These are phyloP conservation scores for Venturia pyrina DNA, from an alignment of 2,329 filamentous ascomycete species.

Conservation along the genomic window DNA sequence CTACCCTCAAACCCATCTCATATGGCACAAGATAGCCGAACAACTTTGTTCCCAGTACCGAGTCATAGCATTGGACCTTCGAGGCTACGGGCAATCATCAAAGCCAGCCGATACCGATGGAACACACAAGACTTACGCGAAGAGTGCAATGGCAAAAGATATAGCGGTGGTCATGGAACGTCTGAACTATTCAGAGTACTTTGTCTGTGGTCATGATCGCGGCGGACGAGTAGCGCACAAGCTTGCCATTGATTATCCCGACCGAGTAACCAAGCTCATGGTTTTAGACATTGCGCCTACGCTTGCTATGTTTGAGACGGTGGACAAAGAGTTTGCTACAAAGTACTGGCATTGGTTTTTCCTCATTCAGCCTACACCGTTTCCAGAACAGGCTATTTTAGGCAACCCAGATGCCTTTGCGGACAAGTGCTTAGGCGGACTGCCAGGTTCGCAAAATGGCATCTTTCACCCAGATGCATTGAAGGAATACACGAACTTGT, in stretches of 20 bases:
- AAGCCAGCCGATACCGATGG: slow-evolving; percentile 29
- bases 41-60: slow-evolving; percentile 31
- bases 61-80: slow-evolving; percentile 39
- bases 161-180: slow-evolving; percentile 36
- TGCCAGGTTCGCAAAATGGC: slow-evolving; percentile 25
- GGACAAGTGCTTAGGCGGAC: slow-evolving; percentile 26
- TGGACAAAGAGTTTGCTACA: slow-evolving; percentile 33
- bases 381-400: slow-evolving; percentile 41
- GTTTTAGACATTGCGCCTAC: slow-evolving; percentile 47
- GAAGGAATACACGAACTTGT: slow-evolving; percentile 32
- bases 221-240: slow-evolving; percentile 47
- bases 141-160: slow-evolving; percentile 41
- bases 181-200: slow-evolving; percentile 33
- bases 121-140: slow-evolving; percentile 29
- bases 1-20: slow-evolving; percentile 43
- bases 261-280: slow-evolving; percentile 33
- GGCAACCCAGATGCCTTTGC: slow-evolving; percentile 31
- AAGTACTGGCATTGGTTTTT: slow-evolving; percentile 52
- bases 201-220: slow-evolving; percentile 47
- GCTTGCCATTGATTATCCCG: slow-evolving; percentile 38
- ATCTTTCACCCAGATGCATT: slow-evolving; percentile 28
- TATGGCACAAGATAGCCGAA: slow-evolving; percentile 40
- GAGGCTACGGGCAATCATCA: slow-evolving; percentile 43
- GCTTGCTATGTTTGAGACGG: slow-evolving; percentile 41
- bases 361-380: slow-evolving; percentile 41